Conservation (phyloP, 768 basidiomycete genomes). For the Suillus ampliporus region DNA sequence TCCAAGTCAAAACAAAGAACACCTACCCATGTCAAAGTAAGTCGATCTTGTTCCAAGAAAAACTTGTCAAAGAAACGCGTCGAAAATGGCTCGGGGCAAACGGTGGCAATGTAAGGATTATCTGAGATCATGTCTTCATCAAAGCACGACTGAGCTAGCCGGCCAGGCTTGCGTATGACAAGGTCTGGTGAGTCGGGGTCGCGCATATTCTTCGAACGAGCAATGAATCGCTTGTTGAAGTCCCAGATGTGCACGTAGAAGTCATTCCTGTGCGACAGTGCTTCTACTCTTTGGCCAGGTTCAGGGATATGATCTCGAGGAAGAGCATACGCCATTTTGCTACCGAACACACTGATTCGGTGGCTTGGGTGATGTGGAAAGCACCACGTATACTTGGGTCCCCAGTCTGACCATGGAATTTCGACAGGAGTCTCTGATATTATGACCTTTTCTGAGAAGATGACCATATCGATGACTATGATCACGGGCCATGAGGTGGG, state of each 20-base stretch:
- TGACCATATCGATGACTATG: not conserved
- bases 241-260: constrained; percentile 9
- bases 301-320: not conserved
- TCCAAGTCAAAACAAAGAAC: not conserved
- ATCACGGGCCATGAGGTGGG: not conserved
- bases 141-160: not conserved
- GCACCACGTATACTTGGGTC: not conserved
- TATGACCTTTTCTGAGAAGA: not conserved
- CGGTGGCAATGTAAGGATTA: constrained; percentile 1
- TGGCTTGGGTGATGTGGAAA: constrained; percentile 6
- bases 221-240: constrained; percentile 1
- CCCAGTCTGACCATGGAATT: constrained; percentile 1
- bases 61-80: not conserved
- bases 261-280: not conserved
- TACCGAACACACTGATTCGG: constrained; percentile 5
- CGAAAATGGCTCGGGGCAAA: not conserved
- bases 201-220: not conserved
- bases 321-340: constrained; percentile 3
- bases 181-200: not conserved
- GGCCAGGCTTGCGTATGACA: not conserved
- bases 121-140: not conserved
- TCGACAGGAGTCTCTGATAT: not conserved
- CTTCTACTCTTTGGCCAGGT: constrained; percentile 2
- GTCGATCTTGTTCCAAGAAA: not conserved
- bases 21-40: not conserved